Conservation (phyloP, 2,329 filamentous ascomycete species). For the Herpotrichia juniperi region DNA sequence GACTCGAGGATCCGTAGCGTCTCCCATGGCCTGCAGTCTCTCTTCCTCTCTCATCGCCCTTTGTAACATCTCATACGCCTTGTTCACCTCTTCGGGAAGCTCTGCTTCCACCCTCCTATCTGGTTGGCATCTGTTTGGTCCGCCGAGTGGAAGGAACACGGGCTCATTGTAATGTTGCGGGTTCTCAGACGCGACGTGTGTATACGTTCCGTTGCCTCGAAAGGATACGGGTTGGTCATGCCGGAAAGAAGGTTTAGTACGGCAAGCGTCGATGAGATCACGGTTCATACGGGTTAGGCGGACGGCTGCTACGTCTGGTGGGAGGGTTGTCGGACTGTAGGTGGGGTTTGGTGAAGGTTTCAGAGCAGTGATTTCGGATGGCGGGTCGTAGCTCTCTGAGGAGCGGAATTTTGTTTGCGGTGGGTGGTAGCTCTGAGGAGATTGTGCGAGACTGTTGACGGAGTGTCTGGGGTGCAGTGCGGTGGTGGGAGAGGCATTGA, state of each 20-base stretch:
- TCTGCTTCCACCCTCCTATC: slow-evolving; percentile 2
- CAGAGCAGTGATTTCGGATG: not conserved
- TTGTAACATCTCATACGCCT: slow-evolving; percentile 6
- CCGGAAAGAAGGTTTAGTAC: slow-evolving; percentile 1
- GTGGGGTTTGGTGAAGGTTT: not conserved
- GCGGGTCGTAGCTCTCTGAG: not conserved
- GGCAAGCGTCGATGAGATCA: slow-evolving; percentile 23
- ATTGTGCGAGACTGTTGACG: not conserved
- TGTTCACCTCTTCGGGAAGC: slow-evolving; percentile 13
- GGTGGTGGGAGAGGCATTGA: no score
- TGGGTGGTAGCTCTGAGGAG: not conserved
- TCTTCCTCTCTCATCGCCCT: not conserved
- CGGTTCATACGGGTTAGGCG: slow-evolving; percentile 25
- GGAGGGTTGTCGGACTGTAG: not conserved
- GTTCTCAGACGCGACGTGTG: slow-evolving; percentile 21
- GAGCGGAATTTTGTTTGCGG: not conserved
- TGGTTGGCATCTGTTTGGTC: not conserved
- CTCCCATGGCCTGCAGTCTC: not conserved
- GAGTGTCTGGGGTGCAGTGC: no score
- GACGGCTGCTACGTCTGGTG: slow-evolving; percentile 15
- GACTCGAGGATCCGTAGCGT: not conserved
- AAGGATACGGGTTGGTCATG: slow-evolving; percentile 9
- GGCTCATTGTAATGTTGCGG: not conserved
- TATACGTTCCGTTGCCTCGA: slow-evolving; percentile 34
- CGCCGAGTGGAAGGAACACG: slow-evolving; percentile 17